Evolutionary conservation across 352 stramenopile genomes (phyloP).

Genomic region (Pythium rishiriense): DNA sequence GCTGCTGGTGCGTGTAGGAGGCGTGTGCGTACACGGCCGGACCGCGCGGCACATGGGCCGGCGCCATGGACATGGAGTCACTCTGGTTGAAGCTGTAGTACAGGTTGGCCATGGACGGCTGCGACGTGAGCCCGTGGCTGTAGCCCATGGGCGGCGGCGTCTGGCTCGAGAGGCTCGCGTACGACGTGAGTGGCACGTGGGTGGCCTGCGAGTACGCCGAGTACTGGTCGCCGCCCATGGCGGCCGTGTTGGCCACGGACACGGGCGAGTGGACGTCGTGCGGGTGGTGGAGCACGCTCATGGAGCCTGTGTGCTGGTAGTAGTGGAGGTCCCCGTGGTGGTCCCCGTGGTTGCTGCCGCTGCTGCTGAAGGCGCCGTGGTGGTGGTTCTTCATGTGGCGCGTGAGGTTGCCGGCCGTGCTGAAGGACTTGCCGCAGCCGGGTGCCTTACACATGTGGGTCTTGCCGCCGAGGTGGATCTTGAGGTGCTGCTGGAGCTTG

Average conservation of each 20-base stretch:
- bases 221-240: conserved; percentile 14
- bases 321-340: conserved; percentile 13
- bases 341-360: not conserved
- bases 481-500: conserved; percentile 21
- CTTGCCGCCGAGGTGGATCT: conserved; percentile 32
- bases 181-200: conserved; percentile 26
- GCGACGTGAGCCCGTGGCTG: conserved; percentile 12
- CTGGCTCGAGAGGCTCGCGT: conserved; percentile 20
- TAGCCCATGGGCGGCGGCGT: conserved; percentile 4
- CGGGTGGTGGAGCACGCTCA: conserved; percentile 21
- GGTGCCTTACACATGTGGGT: conserved; percentile 47
- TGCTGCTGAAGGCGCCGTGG: conserved; percentile 15
- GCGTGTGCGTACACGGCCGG: not conserved
- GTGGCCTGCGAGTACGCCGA: conserved; percentile 21
- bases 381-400: conserved; percentile 69
- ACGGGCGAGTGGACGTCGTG: conserved; percentile 19
- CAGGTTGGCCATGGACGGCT: conserved; percentile 25
- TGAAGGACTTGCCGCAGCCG: conserved; percentile 64
- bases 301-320: conserved; percentile 11
- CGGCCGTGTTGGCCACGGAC: conserved; percentile 19
- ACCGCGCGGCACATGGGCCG: not conserved
- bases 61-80: not conserved
- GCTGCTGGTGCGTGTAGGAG: conserved; percentile 10
- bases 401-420: conserved; percentile 66
- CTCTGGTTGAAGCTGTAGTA: conserved; percentile 24